Base-by-base conservation (phyloP, 257 asterid species). In the Solanum pennellii region DNA sequence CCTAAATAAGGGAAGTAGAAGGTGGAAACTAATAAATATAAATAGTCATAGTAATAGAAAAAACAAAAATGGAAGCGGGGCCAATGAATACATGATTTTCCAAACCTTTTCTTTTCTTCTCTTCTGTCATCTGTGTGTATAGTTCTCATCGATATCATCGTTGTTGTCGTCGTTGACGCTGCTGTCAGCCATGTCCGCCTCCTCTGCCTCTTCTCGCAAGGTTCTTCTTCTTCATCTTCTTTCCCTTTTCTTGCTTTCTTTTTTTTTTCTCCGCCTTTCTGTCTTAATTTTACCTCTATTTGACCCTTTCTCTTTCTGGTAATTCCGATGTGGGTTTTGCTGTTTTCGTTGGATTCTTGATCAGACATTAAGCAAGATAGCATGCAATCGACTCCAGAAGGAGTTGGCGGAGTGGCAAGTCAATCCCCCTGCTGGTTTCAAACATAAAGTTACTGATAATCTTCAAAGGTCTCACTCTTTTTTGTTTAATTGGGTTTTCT, bases 401-500 rank as follows among this genome's bases (percentile, higher is more conserved):
- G 99, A 97, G 92, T 93, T 97, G 91, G 91, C 90, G 90, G 99
- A 95, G 93, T 97, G 99, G 99, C 99, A 97, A 93, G 94, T 93
- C 86, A 97, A 97, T 90, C 98, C 99, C 12, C 99, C 98, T 3
- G 20, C 91, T 12, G 99, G 99, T 86, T 97, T 97, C 93, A 95
- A 93, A 76, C 99, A 93, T 89, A 97, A 92, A 89, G 93, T 91
- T 60, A 94, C 98, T 85, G 99, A 97, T 89, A 94, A 97, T 94
- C 98, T 97, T 82, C 96, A 97, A 82, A 97, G 98, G 99, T 95
- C 88, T 60, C 15, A 8, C 74, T 75, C 84, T 76, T 85, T 6
- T 60, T 8, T 35, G 11, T 47, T 84, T 84, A 35, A 47, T 21
- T 66, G 20, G 33, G 77, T 15, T 31, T 39, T 68, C 72, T 89